phyloP scores from a whole-genome alignment of 2,329 filamentous ascomycete species.

The Delphinella strobiligena region DNA sequence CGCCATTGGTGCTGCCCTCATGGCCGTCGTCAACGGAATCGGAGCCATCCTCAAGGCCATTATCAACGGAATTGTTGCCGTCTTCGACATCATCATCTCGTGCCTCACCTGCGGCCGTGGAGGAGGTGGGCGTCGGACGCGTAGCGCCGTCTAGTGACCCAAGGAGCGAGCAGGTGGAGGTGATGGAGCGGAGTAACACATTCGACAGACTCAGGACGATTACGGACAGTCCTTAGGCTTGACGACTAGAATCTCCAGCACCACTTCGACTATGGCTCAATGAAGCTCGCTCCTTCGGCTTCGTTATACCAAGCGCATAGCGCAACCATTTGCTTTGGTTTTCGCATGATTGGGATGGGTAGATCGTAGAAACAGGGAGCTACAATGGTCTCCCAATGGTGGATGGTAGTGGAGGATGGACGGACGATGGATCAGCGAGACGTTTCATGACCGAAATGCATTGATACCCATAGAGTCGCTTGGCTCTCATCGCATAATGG shows the following conservation, averaged over 20 bases:
- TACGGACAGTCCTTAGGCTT: too few species aligned
- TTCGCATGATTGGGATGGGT: not conserved
- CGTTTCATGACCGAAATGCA: not conserved
- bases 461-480: not conserved
- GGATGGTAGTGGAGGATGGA: too few species aligned
- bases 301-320: not conserved
- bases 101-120: slow-evolving; percentile 37
- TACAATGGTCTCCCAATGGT: too few species aligned
- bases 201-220: too few species aligned
- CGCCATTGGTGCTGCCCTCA: slow-evolving; percentile 34
- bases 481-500: not conserved
- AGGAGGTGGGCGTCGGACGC: slow-evolving; percentile 26
- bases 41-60: slow-evolving; percentile 32
- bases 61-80: slow-evolving; percentile 35
- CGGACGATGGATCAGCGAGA: not conserved
- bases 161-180: slow-evolving; percentile 5
- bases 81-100: slow-evolving; percentile 37
- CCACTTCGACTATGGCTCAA: not conserved
- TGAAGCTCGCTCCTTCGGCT: not conserved
- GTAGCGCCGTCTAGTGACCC: slow-evolving; percentile 22
- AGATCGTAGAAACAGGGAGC: too few species aligned
- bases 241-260: too few species aligned
- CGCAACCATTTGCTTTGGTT: not conserved
- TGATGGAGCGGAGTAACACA: not conserved
- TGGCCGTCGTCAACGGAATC: slow-evolving; percentile 36